Base-by-base conservation (phyloP, 2,329 filamentous ascomycete species). In the Alternaria sp. region DNA sequence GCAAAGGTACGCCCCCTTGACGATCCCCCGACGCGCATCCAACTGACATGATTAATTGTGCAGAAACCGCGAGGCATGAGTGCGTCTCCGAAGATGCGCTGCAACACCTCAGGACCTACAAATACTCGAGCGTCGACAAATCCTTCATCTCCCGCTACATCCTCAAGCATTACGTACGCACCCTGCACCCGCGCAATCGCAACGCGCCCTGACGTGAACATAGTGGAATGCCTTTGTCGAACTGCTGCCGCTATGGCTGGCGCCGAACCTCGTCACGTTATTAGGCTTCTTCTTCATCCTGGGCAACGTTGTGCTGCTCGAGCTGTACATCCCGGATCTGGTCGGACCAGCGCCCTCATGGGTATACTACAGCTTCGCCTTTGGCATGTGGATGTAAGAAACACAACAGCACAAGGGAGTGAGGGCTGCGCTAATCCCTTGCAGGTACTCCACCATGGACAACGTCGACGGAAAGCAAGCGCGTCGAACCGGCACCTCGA, bases 391-490 rank as follows among this genome's bases (percentile, higher is more conserved):
- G 91, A 96, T 97, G 92, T 97, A 67, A 73, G 79, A 60, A 40
- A 44, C 45, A 17, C 40, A 21, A 17, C 9, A 50, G 21, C 10
- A 19, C 4, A 43, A 10, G 12, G 7, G 17, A 13, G 25, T 30
- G 25, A 21, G 43, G 13, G 9, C 12, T 50, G 40, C 55, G 64
- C 73, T 76, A 51, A 75, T 49, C 19, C 10, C 12, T 5, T n/a
- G 11, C 57, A 86, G 85, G 80, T 90, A 98, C 82, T 96, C 96
- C 72, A 99, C 96, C 13, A 94, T 99, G 91, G 96, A 99, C 84
- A 99, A 99, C 80, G 91, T 98, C 68, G 96, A 99, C 80, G 96
- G 96, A 72, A 99, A 99, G 83, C 96, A 99, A 84, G 96, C 96
- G 61, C 88, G 96, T 68, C 88, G 96, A 74, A 99, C 96, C 5